A percentile compares a stretch with the other conserved stretches of the same genome.
Evolutionary conservation across 139 green algal genomes (phyloP).

Genomic region (Tetraselmis striata): DNA sequence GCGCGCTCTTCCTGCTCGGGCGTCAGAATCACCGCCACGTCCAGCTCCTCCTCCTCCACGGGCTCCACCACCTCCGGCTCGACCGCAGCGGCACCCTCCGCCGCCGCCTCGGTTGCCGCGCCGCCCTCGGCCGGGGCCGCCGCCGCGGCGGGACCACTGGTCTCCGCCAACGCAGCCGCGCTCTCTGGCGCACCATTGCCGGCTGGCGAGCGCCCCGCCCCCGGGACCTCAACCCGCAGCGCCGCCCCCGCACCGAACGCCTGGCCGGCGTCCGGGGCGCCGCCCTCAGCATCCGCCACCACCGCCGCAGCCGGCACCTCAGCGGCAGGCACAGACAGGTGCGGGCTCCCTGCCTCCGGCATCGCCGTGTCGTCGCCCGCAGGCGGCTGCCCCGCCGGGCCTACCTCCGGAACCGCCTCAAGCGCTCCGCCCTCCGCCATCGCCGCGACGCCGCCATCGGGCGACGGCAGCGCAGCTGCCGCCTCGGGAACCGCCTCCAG

Average conservation of each 20-base stretch:
- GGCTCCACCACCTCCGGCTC: neutral
- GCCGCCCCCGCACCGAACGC: too few species aligned
- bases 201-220: neutral
- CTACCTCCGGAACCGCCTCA: too few species aligned
- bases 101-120: neutral
- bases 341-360: too few species aligned
- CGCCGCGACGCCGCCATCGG: neutral
- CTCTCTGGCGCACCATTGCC: neutral
- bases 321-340: too few species aligned
- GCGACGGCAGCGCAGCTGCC: too few species aligned
- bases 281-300: too few species aligned
- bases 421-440: slow-evolving; percentile 4
- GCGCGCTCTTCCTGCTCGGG: neutral
- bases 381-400: too few species aligned
- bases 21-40: neutral
- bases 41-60: neutral
- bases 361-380: too few species aligned
- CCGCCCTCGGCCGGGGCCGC: neutral
- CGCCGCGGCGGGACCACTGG: neutral
- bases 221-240: neutral
- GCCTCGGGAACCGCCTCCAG: too few species aligned
- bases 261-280: too few species aligned
- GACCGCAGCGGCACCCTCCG: neutral
- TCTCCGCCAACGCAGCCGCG: neutral
- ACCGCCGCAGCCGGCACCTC: too few species aligned